These are phyloP conservation scores for Lactifluus pinguis DNA, from an alignment of 768 basidiomycete genomes.

Conservation along the genomic window DNA sequence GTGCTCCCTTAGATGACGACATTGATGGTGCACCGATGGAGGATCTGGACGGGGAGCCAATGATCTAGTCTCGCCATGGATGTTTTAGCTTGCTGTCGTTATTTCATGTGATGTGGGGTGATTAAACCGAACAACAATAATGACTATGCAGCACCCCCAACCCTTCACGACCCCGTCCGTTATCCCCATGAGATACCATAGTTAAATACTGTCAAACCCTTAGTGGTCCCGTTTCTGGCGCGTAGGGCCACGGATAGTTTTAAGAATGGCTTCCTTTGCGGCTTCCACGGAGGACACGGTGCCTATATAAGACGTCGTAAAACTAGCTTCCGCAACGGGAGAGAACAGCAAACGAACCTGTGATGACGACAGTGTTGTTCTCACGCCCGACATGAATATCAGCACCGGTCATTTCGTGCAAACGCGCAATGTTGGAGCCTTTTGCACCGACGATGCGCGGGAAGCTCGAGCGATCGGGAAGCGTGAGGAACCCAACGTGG, in stretches of 20 bases:
- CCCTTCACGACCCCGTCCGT: not conserved
- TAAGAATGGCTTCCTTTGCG: constrained; percentile 73
- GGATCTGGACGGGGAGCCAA: constrained; percentile 30
- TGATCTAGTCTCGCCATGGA: constrained; percentile 10
- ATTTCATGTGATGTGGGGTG: not conserved
- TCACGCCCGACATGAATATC: constrained; percentile 89
- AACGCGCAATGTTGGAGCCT: constrained; percentile 81
- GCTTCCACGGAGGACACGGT: constrained; percentile 54
- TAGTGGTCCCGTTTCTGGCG: constrained; percentile 13
- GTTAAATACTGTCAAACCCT: not conserved
- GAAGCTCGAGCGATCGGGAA: constrained; percentile 77
- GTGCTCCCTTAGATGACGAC: constrained; percentile 21
- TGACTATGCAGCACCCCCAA: constrained; percentile 3
- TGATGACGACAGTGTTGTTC: constrained; percentile 77
- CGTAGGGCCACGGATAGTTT: constrained; percentile 31
- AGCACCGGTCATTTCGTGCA: constrained; percentile 82
- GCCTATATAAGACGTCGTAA: constrained; percentile 33
- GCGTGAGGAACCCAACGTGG: constrained; percentile 77
- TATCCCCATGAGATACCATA: constrained; percentile 2
- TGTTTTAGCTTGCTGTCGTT: not conserved
- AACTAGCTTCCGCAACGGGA: constrained; percentile 10
- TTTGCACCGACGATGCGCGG: constrained; percentile 90
- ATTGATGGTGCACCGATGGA: constrained; percentile 28
- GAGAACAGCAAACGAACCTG: constrained; percentile 38
- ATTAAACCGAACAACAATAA: not conserved